These are phyloP conservation scores for Rhodotorula sp. DNA, from an alignment of 1,284 basidiomycete genomes.

Conservation along the genomic window DNA sequence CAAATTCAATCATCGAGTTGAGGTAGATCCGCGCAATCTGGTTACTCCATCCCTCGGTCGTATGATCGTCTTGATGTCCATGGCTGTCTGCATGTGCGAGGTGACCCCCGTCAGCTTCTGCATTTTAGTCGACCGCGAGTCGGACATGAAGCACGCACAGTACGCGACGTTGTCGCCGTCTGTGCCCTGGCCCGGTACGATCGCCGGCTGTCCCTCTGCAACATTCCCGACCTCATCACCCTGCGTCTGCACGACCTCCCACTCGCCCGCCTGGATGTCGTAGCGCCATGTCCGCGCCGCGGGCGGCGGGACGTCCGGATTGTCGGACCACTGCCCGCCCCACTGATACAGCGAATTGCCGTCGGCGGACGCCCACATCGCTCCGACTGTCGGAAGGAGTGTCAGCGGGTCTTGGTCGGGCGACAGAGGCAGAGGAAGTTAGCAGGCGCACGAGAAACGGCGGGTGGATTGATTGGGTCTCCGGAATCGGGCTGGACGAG, in stretches of 20 bases:
- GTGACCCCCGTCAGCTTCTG: background rate
- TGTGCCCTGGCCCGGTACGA: constrained; percentile 32
- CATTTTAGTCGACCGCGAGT: background rate
- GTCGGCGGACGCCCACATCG: constrained; percentile 38
- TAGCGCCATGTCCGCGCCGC: constrained; percentile 36
- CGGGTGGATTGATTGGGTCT: constrained; percentile 42
- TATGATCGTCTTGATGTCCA: constrained; percentile 44
- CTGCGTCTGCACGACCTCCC: constrained; percentile 31
- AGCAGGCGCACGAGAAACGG: constrained; percentile 37
- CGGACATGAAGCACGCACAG: constrained; percentile 20
- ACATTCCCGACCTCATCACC: constrained; percentile 39
- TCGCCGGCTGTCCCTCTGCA: constrained; percentile 42
- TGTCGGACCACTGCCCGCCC: constrained; percentile 43
- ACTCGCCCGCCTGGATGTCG: constrained; percentile 30
- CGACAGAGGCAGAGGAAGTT: background rate
- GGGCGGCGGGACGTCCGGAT: constrained; percentile 40
- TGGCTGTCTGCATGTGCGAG: constrained; percentile 20
- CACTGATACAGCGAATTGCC: constrained; percentile 39
- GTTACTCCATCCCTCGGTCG: constrained; percentile 42
- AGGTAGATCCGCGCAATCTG: constrained; percentile 41
- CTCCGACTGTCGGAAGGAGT: constrained; percentile 28
- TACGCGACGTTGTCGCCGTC: constrained; percentile 38
- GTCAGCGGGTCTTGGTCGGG: background rate
- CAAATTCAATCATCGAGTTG: constrained; percentile 39
- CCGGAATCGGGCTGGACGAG: constrained; percentile 42